Conservation (phyloP, 306 rosid genomes). For the Begonia loranthoides region DNA sequence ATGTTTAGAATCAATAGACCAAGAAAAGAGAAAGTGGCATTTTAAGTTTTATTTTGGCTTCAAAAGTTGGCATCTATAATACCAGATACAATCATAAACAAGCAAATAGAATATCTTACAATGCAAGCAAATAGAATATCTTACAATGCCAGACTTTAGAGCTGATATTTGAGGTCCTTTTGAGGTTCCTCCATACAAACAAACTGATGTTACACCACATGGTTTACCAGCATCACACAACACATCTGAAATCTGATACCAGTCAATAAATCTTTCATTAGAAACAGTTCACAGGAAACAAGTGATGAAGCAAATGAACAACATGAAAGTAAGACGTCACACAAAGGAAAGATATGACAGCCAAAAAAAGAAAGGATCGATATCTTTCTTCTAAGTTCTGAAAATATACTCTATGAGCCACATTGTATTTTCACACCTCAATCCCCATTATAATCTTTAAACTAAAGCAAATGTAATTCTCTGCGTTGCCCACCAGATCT, state of each 20-base stretch:
- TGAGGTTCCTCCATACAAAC: slow-evolving; percentile 91
- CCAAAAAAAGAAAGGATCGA: too few relatives aligned
- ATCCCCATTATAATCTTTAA: too few relatives aligned
- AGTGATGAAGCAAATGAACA: neutral
- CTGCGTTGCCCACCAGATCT: too few relatives aligned
- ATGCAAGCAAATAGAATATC: slow-evolving; percentile 36
- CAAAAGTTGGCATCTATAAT: slow-evolving; percentile 1
- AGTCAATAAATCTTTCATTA: slow-evolving; percentile 13
- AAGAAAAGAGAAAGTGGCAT: neutral
- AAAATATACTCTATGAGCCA: too few relatives aligned
- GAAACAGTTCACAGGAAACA: neutral
- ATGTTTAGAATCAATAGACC: neutral
- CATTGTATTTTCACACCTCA: too few relatives aligned
- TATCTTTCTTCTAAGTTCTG: too few relatives aligned
- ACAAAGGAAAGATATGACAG: too few relatives aligned
- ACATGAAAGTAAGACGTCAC: neutral
- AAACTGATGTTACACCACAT: slow-evolving; percentile 60
- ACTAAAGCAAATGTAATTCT: too few relatives aligned
- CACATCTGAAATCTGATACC: slow-evolving; percentile 73
- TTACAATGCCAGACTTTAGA: slow-evolving; percentile 81
- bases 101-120: slow-evolving; percentile 40
- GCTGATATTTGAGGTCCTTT: slow-evolving; percentile 72
- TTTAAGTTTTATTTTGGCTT: too few relatives aligned
- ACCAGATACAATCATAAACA: slow-evolving; percentile 9
- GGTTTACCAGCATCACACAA: slow-evolving; percentile 70